Percentiles rank a stretch among this genome's conserved stretches.
These are phyloP conservation scores for Komagataella ulmi DNA, from an alignment of 805 yeast species.

Conservation along the genomic window DNA sequence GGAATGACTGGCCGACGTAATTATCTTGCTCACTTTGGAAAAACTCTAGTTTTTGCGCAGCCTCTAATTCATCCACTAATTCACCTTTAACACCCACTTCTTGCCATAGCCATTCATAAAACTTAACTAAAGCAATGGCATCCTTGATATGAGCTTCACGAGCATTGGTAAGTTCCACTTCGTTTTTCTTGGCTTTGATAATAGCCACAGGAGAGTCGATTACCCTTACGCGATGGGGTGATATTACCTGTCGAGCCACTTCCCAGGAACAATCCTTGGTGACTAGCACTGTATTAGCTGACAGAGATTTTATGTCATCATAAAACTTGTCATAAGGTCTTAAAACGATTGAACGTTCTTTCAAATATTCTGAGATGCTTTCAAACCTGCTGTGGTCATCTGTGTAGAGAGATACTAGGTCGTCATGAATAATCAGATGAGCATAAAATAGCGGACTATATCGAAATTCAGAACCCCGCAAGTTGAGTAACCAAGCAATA, in stretches of 20 bases:
- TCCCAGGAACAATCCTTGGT: slow-evolving; percentile 7
- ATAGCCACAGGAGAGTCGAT: slow-evolving; percentile 30
- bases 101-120: slow-evolving; percentile 73
- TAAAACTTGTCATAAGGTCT: slow-evolving; percentile 33
- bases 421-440: slow-evolving; percentile 34
- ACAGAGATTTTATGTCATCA: slow-evolving; percentile 23
- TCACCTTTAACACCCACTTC: slow-evolving; percentile 28
- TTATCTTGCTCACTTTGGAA: slow-evolving; percentile 27
- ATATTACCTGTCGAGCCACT: slow-evolving; percentile 12
- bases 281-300: slow-evolving; percentile 13
- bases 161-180: slow-evolving; percentile 58
- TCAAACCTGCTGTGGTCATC: slow-evolving; percentile 20
- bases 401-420: slow-evolving; percentile 25
- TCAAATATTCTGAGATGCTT: slow-evolving; percentile 24
- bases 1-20: slow-evolving; percentile 61
- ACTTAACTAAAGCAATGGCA: slow-evolving; percentile 62
- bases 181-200: slow-evolving; percentile 67
- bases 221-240: slow-evolving; percentile 27
- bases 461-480: slow-evolving; percentile 55
- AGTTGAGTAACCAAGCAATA: slow-evolving; percentile 38
- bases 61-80: slow-evolving; percentile 43
- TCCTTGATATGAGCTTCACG: slow-evolving; percentile 71
- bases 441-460: slow-evolving; percentile 82
- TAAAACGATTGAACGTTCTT: slow-evolving; percentile 26
- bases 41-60: slow-evolving; percentile 36